Evolutionary conservation across 495 filamentous ascomycete species (phyloP).

Genomic region (Cercophora sp.): DNA sequence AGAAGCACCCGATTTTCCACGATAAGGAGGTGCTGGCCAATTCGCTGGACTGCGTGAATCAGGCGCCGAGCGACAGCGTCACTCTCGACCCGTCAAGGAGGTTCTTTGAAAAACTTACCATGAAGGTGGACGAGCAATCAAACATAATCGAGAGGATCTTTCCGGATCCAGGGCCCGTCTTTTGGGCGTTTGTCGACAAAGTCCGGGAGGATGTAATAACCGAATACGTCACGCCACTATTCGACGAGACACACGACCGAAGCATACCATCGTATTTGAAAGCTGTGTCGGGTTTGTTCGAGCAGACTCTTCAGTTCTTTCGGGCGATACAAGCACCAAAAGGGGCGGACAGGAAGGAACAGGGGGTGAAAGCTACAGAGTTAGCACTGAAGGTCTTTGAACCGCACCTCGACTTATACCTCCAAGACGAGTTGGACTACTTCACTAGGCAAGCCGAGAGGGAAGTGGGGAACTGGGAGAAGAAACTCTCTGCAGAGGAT

Average conservation of each 20-base stretch:
- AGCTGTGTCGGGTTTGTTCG: slow-evolving; percentile 81
- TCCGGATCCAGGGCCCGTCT: slow-evolving; percentile 67
- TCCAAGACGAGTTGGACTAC: slow-evolving; percentile 85
- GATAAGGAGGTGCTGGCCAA: slow-evolving; percentile 70
- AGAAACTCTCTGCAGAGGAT: slow-evolving; percentile 84
- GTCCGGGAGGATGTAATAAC: slow-evolving; percentile 78
- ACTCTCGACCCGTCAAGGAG: slow-evolving; percentile 70
- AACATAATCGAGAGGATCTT: slow-evolving; percentile 80
- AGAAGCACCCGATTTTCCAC: slow-evolving; percentile 76
- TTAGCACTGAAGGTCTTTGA: slow-evolving; percentile 74
- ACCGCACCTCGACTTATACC: slow-evolving; percentile 86
- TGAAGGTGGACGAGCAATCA: slow-evolving; percentile 79
- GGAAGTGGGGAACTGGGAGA: slow-evolving; percentile 82
- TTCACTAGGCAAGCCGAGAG: slow-evolving; percentile 72
- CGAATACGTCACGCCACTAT: slow-evolving; percentile 80
- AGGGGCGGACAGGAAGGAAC: slow-evolving; percentile 24
- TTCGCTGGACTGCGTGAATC: slow-evolving; percentile 77
- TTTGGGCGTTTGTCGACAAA: slow-evolving; percentile 74
- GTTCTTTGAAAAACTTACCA: slow-evolving; percentile 73
- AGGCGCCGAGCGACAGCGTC: slow-evolving; percentile 54
- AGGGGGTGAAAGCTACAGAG: slow-evolving; percentile 48
- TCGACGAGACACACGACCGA: slow-evolving; percentile 82
- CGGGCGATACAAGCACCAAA: slow-evolving; percentile 58
- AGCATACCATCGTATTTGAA: slow-evolving; percentile 77
- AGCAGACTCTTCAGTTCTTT: slow-evolving; percentile 73